Percentiles rank a stretch among this genome's conserved stretches.
Conservation (phyloP, 129 eudicot species). For the Mikania micrantha region DNA sequence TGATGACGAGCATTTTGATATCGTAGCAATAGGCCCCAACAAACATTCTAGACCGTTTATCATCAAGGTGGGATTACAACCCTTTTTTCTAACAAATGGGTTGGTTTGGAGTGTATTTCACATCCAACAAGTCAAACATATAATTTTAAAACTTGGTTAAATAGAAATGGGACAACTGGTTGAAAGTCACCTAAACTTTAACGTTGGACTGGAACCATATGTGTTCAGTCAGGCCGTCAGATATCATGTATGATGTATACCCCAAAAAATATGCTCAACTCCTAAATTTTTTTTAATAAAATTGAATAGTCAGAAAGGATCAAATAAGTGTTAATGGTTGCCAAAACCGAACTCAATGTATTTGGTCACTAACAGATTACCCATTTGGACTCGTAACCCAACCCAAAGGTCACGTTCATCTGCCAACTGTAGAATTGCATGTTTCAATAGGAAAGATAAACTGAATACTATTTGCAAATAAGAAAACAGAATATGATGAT, state of each 20-base stretch:
- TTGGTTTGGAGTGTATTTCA: neutral
- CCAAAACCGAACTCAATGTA: neutral
- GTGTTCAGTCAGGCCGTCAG: neutral
- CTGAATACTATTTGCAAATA: neutral
- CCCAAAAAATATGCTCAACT: neutral
- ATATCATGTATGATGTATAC: neutral
- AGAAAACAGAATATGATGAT: neutral
- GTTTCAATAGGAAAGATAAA: constrained; percentile 10
- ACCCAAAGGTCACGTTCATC: neutral
- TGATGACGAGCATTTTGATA: too few relatives aligned
- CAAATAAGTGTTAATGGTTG: neutral
- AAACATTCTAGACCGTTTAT: neutral
- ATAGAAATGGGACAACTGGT: neutral
- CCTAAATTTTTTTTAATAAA: neutral
- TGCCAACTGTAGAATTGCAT: neutral
- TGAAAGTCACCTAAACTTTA: neutral
- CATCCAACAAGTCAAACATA: neutral
- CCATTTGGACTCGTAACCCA: neutral
- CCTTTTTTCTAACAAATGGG: neutral
- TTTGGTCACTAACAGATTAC: neutral
- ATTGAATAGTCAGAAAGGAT: neutral
- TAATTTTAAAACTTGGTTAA: neutral
- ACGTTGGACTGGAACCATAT: neutral
- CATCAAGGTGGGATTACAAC: neutral
- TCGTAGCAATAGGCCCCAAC: neutral